Evolutionary conservation across 169 alveolate species (phyloP), one percentile per base, ranked within the genome.

Genomic region (Plasmodium knowlesi): DNA sequence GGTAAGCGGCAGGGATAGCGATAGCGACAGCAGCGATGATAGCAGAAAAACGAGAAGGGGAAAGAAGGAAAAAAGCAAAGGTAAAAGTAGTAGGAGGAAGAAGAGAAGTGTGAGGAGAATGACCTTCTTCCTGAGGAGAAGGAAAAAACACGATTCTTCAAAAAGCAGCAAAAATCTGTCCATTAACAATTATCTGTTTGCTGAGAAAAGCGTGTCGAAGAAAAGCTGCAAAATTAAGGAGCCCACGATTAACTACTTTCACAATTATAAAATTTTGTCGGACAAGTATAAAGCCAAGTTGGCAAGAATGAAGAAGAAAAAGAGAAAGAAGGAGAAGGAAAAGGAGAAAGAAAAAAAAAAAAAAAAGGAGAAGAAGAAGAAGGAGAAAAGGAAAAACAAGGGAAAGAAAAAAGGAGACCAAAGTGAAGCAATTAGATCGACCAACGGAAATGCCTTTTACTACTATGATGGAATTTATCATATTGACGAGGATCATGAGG

Each of bases 221-320:
- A 86, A 37, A n/a, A 78, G 67, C 39, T 28, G 22, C 37, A 82
- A 54, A 9, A 3, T 25, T 34, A 43, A 53, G 41, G 85, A 70
- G 6, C 28, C 37, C 9, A 25, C 92, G 12, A 50, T 72, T 14
- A 53, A 43, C 14, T 41, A 71, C 19, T 73, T 71, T 61, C 39
- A 84, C n/a, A 72, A 41, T 16, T 84, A 43, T 43, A 74, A 84
- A 41, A 30, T 71, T 72, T 16, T 43, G 76, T 67, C 76, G 6
- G 76, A 67, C 28, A 67, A 25, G 0, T 67, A 67, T 28, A 67
- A 67, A 25, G 43, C 74, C 32, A 46, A 46, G 76, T 9, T 9
- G 16, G 86, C 72, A 16, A 46, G 34, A 50, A 81, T 43, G 86
- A 81, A 34, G 5, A 46, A 39, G 74, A 50, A 50, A 28, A 81